Conservation (phyloP, 495 filamentous ascomycete genomes). For the Penicillium salamii region DNA sequence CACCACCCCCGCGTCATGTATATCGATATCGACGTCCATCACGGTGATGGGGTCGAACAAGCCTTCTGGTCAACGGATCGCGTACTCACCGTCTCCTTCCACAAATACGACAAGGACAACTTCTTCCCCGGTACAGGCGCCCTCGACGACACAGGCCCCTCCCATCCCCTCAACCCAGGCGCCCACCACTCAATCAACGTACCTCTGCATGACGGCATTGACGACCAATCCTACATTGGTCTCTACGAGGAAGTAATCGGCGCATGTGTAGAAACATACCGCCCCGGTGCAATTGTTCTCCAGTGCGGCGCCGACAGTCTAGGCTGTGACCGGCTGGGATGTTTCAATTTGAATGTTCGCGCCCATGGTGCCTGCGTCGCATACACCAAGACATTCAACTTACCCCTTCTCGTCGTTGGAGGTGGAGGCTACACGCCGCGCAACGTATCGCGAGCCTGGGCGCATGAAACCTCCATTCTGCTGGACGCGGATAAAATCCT, state of each 20-base stretch:
- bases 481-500: constrained; percentile 70
- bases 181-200: constrained; percentile 66
- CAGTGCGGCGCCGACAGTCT: constrained; percentile 97
- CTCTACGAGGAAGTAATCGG: constrained; percentile 82
- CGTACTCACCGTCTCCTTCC: constrained; percentile 93
- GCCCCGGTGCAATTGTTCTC: constrained; percentile 83
- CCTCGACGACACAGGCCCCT: constrained; percentile 57
- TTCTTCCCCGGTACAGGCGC: constrained; percentile 70
- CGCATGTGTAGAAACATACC: constrained; percentile 70
- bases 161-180: constrained; percentile 57
- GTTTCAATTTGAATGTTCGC: constrained; percentile 93
- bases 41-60: constrained; percentile 95
- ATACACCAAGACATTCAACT: constrained; percentile 71
- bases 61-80: constrained; percentile 96
- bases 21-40: constrained; percentile 97
- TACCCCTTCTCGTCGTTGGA: constrained; percentile 86
- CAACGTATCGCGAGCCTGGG: constrained; percentile 95
- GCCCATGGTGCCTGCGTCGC: constrained; percentile 90
- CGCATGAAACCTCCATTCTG: constrained; percentile 90
- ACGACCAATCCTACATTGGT: constrained; percentile 82
- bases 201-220: constrained; percentile 75
- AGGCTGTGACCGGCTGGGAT: constrained; percentile 86
- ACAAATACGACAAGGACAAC: constrained; percentile 87
- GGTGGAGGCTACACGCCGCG: constrained; percentile 97
- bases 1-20: constrained; percentile 91